Base-by-base conservation (phyloP, 768 basidiomycete species). In the Amanita phalloides region DNA sequence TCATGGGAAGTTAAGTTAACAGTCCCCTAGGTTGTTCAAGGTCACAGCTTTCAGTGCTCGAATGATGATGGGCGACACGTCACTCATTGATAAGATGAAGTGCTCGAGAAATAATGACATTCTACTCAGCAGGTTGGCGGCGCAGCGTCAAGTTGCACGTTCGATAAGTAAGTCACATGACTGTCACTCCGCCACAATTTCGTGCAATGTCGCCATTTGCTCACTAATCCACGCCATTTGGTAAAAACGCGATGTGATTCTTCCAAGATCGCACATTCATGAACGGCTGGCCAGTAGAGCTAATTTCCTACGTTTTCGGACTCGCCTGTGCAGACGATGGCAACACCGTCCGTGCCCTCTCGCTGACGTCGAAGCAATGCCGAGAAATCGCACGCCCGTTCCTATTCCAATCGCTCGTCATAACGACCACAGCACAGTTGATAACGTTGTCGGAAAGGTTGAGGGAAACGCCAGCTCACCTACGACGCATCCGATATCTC, bases 301-400 rank as follows among this genome's bases (percentile, higher is more conserved):
- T 77, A 13, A 70, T 71, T 49, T 66, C 70, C 3, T 68, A 71
- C 53, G 75, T 77, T 48, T 72, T 65, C 54, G 62, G 70, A 45
- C 58, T 73, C 2, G 69, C 69, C 5, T 75, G 74, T 55, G 53
- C 61, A 8, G 70, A 71, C 52, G 71, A 71, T 39, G 73, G 72
- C 0, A 38, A 51, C 13, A 66, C 71, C 0, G 66, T 69, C 39
- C 65, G 63, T 35, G 60, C 71, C 0, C 62, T 78, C 14, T 64
- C 61, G 49, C 57, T 61, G 6, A 70, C 73, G 3, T 76, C 74
- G 0, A 65, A 54, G 47, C 72, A 73, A 49, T 69, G 74, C 53
- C 56, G 62, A 32, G 61, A 70, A 20, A 61, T 75, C 30, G 61
- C 70, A 6, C 59, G 58, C 1, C 68, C 73, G 0, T 71, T 66